phyloP scores from a whole-genome alignment of 2,329 filamentous ascomycete genomes.

The Bipolaris gigantea region DNA sequence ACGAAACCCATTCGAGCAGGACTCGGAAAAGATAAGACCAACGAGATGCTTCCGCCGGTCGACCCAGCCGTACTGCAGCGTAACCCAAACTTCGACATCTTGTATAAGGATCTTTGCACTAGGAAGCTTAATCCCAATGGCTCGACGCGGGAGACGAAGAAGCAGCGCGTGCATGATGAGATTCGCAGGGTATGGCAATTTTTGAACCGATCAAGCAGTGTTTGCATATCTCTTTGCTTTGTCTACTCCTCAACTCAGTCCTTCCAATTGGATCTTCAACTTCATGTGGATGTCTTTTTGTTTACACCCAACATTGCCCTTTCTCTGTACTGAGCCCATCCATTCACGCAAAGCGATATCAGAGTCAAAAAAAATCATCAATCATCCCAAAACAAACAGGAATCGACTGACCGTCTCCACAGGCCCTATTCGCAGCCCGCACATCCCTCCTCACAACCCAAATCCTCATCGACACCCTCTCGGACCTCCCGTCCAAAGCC shows the following conservation, averaged over 20 bases:
- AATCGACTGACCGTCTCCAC: constrained; percentile 4
- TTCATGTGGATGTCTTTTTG: neutral
- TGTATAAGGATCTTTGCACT: constrained; percentile 50
- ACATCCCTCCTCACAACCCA: constrained; percentile 36
- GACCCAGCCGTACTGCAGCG: constrained; percentile 41
- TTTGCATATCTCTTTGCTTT: neutral
- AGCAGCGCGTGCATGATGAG: constrained; percentile 47
- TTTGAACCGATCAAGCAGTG: neutral
- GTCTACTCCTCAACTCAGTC: neutral
- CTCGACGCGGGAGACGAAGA: constrained; percentile 48
- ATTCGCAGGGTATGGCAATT: constrained; percentile 41
- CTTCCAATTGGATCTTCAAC: neutral
- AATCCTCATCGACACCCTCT: constrained; percentile 42
- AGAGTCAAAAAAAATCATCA: neutral
- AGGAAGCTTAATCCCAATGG: constrained; percentile 50
- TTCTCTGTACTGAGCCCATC: neutral
- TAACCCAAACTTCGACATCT: constrained; percentile 50
- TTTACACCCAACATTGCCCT: neutral
- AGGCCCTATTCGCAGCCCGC: constrained; percentile 46
- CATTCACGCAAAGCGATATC: neutral
- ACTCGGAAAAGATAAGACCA: neutral
- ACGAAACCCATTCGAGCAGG: neutral
- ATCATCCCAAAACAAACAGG: too few relatives aligned
- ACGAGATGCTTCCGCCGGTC: constrained; percentile 48
- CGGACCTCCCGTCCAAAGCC: constrained; percentile 39